Base-by-base conservation (phyloP, 192 early-diverging fungal species). In the Coemansia sp. region DNA sequence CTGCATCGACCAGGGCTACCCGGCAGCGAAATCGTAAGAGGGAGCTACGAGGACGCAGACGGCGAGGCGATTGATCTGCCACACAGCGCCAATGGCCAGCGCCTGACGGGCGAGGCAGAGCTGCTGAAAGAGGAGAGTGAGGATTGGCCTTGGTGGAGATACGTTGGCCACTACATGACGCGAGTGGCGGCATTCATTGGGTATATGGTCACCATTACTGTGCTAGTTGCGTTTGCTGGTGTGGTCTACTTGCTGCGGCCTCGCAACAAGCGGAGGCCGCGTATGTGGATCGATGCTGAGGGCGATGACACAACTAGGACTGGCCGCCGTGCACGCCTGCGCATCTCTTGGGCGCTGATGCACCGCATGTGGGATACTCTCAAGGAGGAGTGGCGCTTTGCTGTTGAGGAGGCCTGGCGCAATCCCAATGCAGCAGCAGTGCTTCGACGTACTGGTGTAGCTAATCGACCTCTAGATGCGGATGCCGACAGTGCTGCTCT, bases 331-430 rank as follows among this genome's bases (percentile, higher is more conserved):
- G 78, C 73, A 1, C 69, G 73, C n/a, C 61, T 81, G 70, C 73
- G 73, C 6, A 60, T 70, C 39, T 81, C 78, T 39, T 81, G 78
- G 78, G 78, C 73, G 40, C 60, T 81, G 63, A 81, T 81, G 78
- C 67, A 81, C 78, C 66, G 78, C 18, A 76, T 81, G 78, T 81
- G 78, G 78, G 78, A 67, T 9, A 72, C 78, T 23, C 66, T 81
- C 16, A 81, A 81, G 60, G 73, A 76, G 58, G 78, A 81, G 59
- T 81, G 78, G 78, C 65, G 48, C 16, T 43, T 55, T 24, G 69
- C 78, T 2, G 31, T 81, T 9, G 78, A 81, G 33, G 78, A 81
- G 34, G 78, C 69, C n/a, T 81, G 78, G 78, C 77, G 77, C 16
- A 80, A 75, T 24, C 77, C 77, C 40, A 80, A 80, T 38, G 77